Base-by-base conservation (phyloP, 2,329 filamentous ascomycete genomes). In the Xylariales sp. region DNA sequence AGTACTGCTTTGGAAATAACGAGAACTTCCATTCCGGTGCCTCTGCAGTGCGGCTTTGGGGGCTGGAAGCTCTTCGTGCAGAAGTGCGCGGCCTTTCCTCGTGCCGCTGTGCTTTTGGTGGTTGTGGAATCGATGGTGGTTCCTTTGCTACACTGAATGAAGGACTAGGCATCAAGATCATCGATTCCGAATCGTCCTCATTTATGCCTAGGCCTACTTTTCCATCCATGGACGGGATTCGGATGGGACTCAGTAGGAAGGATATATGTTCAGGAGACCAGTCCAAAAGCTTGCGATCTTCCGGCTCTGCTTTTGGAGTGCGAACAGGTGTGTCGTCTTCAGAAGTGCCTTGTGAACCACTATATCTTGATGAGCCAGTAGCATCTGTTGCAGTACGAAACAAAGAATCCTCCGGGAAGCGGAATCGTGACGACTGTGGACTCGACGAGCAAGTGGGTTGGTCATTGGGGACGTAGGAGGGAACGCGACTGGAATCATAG, bases 241-340 rank as follows among this genome's bases (percentile, higher is more conserved):
- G 52, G 4, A 49, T 45, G 21, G 52, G 50, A 15, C 53, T 49
- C 20, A 59, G 54, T 5, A 56, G 35, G 3, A 53, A 40, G 4
- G 55, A 58, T 29, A 57, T 45, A 28, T 52, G 56, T 28, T 48
- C 48, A 6, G 54, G 56, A 23, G 44, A 44, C 54, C 54, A 58
- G 37, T 55, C 51, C 20, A 56, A 29, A 21, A 55, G 43, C 8
- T 45, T 44, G 14, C 44, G 41, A 4, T 36, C 41, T 27, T 29
- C 20, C 7, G 14, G 16, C n/a, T 40, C 37, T 16, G 42, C 21
- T 7, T 13, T 15, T 23, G n/a, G n/a, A n/a, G n/a, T n/a, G n/a
- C n/a, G n/a, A n/a, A n/a, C n/a, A n/a, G n/a, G n/a, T n/a, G n/a
- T n/a, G 20, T 30, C 16, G 27, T 23, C 21, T 40, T 33, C 31